Conservation (phyloP, 1,284 basidiomycete species). For the Polyporus tsugae region DNA sequence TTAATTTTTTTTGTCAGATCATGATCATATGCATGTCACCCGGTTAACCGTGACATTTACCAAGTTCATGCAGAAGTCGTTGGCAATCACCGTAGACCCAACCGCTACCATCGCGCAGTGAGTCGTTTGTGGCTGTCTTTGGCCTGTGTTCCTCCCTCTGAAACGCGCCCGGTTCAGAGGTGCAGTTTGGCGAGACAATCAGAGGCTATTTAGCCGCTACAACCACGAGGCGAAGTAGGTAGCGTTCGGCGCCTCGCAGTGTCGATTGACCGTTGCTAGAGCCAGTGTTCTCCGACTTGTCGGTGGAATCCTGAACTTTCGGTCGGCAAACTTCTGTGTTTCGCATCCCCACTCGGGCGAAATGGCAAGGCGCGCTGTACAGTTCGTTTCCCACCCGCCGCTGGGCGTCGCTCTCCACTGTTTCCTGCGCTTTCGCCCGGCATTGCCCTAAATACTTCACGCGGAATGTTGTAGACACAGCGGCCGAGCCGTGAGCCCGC, state of each 20-base stretch:
- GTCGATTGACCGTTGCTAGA: slow-evolving; percentile 1
- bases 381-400: neutral
- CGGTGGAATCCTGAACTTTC: neutral
- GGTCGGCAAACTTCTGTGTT: neutral
- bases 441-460: neutral
- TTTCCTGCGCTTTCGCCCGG: neutral
- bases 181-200: neutral
- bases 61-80: neutral
- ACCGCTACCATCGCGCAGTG: neutral
- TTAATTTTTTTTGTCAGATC: slow-evolving; percentile 21
- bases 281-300: slow-evolving; percentile 3
- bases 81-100: neutral
- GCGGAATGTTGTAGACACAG: neutral
- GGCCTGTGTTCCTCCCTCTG: neutral
- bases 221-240: neutral
- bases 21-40: slow-evolving; percentile 2
- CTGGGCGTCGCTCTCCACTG: neutral
- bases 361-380: neutral
- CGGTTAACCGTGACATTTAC: neutral
- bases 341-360: neutral
- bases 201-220: neutral
- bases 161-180: neutral
- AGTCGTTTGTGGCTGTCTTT: neutral
- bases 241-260: neutral
- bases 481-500: neutral